Base-by-base conservation (phyloP, 2,329 filamentous ascomycete species). In the Cordyceps cateniannulata region DNA sequence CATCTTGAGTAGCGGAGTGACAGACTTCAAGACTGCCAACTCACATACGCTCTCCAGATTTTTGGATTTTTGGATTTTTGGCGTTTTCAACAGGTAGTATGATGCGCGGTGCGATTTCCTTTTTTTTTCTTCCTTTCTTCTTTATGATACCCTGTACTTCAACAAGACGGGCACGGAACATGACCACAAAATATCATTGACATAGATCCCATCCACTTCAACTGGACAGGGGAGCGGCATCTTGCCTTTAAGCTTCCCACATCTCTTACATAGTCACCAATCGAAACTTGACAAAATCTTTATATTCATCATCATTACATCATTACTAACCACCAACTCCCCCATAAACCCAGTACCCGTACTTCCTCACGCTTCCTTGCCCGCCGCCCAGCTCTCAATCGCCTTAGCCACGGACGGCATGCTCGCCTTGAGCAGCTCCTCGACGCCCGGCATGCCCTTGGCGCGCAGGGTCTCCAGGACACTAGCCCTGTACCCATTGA, bases 391-490 rank as follows among this genome's bases (percentile, higher is more conserved):
- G 22, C 35, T 59, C 49, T 62, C 27, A 50, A 72, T 75, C 38
- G 75, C 73, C 62, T 77, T 82, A 73, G 85, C 86, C 66, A 93
- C 73, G 55, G 87, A 85, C 70, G 88, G 91, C 84, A 95, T 91
- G 1, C 90, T 93, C 67, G 86, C 90, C 71, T 89, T 89, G 81
- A 96, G 87, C 67, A 96, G 74, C 64, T 87, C 81, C 18, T 83
- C 81, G 32, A 93, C 79, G 0, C 91, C 91, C 12, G 72, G 75
- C 50, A 89, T 79, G 0, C 88, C 88, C 58, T 81, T 81, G 6
- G 75, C 76, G 62, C 88, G 86, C 63, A 96, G 73, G 73, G 86
- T 85, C 54, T 80, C 79, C 61, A 96, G 74, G 63, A 93, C 86
- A n/a, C 84, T 82, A 6, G 91, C 77, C 62, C 89, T 81, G 71